Percentiles rank a stretch among this genome's conserved stretches.
phyloP scores from a whole-genome alignment of 169 alveolate genomes.

The Theileria equi region DNA sequence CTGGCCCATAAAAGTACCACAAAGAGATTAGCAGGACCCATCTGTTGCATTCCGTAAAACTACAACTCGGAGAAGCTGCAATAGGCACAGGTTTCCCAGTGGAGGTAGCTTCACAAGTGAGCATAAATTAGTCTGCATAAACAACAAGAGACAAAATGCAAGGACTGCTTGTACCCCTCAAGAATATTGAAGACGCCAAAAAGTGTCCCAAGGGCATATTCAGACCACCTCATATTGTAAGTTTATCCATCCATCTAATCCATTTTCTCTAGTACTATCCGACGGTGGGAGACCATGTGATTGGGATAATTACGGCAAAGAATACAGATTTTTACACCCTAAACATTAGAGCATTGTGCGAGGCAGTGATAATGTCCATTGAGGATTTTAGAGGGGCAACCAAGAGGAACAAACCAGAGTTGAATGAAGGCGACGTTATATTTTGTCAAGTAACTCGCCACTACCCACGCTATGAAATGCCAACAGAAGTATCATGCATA shows the following conservation, averaged over 20 bases:
- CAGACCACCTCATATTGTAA: slow-evolving; percentile 21
- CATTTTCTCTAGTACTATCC: slow-evolving; percentile 56
- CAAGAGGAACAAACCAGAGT: slow-evolving; percentile 67
- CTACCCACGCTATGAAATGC: slow-evolving; percentile 41
- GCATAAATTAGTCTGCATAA: no score
- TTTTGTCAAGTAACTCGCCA: slow-evolving; percentile 60
- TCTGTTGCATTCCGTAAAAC: no score
- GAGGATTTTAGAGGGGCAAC: slow-evolving; percentile 74
- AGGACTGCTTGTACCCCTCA: no score
- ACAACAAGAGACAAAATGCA: no score
- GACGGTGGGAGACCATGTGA: slow-evolving; percentile 71
- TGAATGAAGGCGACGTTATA: slow-evolving; percentile 59
- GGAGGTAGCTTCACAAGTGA: no score
- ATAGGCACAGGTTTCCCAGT: no score
- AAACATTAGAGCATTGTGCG: slow-evolving; percentile 65
- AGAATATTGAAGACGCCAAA: no score
- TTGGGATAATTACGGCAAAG: slow-evolving; percentile 68
- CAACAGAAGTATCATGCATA: slow-evolving; percentile 62
- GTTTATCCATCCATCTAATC: neutral
- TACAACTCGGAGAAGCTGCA: no score
- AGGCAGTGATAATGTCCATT: slow-evolving; percentile 61
- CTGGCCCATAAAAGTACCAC: no score
- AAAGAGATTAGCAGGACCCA: no score
- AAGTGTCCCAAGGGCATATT: slow-evolving; percentile 16
- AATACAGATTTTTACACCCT: slow-evolving; percentile 67